Evolutionary conservation across 2,329 filamentous ascomycete genomes (phyloP).

Genomic region (Phyllosticta capitalensis): DNA sequence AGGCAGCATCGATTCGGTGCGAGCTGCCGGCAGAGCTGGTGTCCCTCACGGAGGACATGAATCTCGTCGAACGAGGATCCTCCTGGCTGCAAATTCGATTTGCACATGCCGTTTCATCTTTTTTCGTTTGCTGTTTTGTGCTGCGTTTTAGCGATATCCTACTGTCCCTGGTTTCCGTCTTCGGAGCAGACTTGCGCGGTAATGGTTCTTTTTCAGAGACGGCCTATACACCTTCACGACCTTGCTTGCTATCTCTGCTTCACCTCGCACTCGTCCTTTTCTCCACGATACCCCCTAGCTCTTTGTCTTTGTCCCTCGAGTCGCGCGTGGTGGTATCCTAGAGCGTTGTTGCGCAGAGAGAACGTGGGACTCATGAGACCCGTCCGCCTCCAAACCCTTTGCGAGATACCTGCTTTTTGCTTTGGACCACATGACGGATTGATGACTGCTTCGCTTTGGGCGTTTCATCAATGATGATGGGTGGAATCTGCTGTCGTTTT

Average conservation of each 20-base stretch:
- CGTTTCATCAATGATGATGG: no score
- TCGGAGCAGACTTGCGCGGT: background rate
- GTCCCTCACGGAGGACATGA: background rate
- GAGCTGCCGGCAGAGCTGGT: background rate
- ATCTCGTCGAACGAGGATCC: background rate
- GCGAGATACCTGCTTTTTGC: background rate
- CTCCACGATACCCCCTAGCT: background rate
- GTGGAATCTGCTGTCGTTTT: background rate
- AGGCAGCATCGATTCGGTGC: background rate
- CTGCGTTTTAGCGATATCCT: constrained; percentile 10
- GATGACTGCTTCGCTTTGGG: background rate
- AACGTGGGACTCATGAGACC: background rate
- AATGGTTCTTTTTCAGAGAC: constrained; percentile 3
- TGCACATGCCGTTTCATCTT: background rate
- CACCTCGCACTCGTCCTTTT: background rate
- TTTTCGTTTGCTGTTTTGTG: background rate
- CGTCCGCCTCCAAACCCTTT: background rate
- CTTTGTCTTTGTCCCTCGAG: background rate
- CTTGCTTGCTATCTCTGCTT: background rate
- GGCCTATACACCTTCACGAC: background rate
- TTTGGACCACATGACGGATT: background rate
- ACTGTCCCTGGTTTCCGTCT: background rate
- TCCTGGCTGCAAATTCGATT: background rate
- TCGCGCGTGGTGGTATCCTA: background rate
- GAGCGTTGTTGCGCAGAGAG: background rate